Conservation (phyloP, 2,329 filamentous ascomycete genomes). For the Ophiostoma sp. region DNA sequence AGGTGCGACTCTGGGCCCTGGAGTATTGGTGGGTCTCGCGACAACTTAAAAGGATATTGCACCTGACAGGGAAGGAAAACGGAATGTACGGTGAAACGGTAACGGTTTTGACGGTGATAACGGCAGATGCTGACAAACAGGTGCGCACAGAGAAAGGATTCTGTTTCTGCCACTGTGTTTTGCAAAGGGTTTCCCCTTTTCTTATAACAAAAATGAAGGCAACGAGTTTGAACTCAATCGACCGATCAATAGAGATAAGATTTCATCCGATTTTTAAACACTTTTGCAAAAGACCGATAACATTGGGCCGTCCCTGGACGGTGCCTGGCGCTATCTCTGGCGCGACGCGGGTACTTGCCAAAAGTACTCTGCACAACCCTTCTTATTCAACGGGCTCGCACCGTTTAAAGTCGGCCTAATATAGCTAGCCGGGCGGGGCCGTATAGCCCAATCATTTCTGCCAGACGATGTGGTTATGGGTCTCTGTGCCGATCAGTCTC, state of each 20-base stretch:
- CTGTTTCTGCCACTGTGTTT: not conserved
- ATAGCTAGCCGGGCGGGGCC: not conserved
- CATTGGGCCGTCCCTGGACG: not conserved
- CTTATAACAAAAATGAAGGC: too few relatives aligned
- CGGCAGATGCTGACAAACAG: not conserved
- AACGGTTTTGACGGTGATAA: too few relatives aligned
- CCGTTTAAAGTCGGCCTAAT: slow-evolving; percentile 5
- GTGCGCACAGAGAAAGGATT: not conserved
- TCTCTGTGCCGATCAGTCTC: not conserved
- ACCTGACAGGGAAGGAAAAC: slow-evolving; percentile 11
- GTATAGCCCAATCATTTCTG: not conserved
- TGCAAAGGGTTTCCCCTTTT: too few relatives aligned
- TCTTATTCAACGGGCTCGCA: not conserved
- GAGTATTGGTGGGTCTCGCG: slow-evolving; percentile 6
- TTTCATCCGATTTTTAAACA: slow-evolving; percentile 1
- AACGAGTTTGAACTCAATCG: too few relatives aligned
- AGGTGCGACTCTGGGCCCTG: slow-evolving; percentile 14
- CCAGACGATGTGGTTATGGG: not conserved
- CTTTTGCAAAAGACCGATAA: not conserved
- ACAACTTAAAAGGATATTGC: slow-evolving; percentile 1
- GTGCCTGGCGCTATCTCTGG: slow-evolving; percentile 14
- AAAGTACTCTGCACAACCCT: not conserved
- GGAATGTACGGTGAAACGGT: slow-evolving; percentile 9
- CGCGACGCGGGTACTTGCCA: slow-evolving; percentile 11
- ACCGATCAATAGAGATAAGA: not conserved